Evolutionary conservation across 805 yeast species (phyloP), one percentile per base, ranked within the genome.

Genomic region (Wickerhamiella sorbophila): DNA sequence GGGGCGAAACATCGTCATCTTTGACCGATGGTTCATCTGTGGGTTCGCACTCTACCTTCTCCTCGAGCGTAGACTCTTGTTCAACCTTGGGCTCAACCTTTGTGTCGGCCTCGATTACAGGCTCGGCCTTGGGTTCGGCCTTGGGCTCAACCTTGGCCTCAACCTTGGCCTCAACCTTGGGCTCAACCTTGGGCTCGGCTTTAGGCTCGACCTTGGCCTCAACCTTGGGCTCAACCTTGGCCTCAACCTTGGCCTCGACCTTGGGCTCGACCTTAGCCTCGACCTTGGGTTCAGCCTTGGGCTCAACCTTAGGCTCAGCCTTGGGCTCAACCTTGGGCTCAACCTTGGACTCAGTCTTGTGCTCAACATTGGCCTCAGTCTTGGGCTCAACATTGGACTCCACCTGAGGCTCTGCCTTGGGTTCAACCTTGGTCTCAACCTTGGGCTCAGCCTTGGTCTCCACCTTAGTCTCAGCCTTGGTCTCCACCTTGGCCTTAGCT

Each of bases 51-150:
- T 24, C 29, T 24, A 8, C 12, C 12, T 6, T 8, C 29, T 24
- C 29, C 32, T 36, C 18, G 17, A 37, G 17, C 10, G 17, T 26
- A 37, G 43, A 50, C 48, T 39, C 41, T 19, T 51, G 48, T 33
- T 47, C 34, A 41, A 47, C 47, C 4, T 46, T 40, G 31, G 56
- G 53, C 38, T 56, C 60, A 33, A 53, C 44, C 24, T 42, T 47
- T 12, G 44, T 36, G 4, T 26, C 43, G 31, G 40, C 15, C 21
- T 41, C 31, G n/a, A n/a, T n/a, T 1, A 39, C 40, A 4, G 33
- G 36, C 31, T 39, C 47, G 21, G 44, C 48, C 31, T 45, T 50
- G 9, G 37, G 38, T 38, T 40, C 33, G 5, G 39, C 29, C n/a
- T n/a, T n/a, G 31, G 36, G 33, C 34, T 22, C 26, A 21, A 31